These are phyloP conservation scores for Dittrichia graveolens DNA, from an alignment of 129 eudicot species.

Conservation along the genomic window DNA sequence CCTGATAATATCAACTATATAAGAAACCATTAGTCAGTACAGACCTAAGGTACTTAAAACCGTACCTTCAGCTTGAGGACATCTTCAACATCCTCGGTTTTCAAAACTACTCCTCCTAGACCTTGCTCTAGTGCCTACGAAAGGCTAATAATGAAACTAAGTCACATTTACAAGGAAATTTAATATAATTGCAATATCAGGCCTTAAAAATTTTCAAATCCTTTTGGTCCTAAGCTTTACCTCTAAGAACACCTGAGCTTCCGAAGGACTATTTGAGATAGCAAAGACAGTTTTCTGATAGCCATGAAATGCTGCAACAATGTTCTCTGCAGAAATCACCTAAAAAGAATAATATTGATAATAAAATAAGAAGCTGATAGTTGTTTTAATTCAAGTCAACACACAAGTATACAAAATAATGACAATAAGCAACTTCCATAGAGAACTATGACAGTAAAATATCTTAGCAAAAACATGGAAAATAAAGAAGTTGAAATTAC, in stretches of 20 bases:
- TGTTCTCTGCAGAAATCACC: constrained; percentile 98
- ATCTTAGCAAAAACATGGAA: constrained; percentile 15
- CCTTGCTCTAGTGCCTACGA: constrained; percentile 92
- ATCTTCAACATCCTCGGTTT: constrained; percentile 72
- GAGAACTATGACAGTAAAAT: background rate
- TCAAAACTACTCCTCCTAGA: constrained; percentile 85
- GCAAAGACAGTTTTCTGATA: constrained; percentile 71
- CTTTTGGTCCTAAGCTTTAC: constrained; percentile 41
- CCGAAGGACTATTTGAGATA: constrained; percentile 59
- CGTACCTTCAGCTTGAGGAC: constrained; percentile 76
- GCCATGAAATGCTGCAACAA: constrained; percentile 91
- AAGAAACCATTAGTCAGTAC: constrained; percentile 29
- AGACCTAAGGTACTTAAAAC: background rate
- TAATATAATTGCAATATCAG: background rate
- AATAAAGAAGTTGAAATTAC: constrained; percentile 9
- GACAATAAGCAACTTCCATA: background rate
- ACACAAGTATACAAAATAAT: background rate
- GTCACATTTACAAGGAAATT: background rate
- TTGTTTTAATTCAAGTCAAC: background rate
- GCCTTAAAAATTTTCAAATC: background rate
- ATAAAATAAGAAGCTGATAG: constrained; percentile 19
- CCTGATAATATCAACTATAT: constrained; percentile 49
- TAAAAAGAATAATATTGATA: constrained; percentile 31
- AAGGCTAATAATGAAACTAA: constrained; percentile 29
- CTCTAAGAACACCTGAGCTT: constrained; percentile 85